Evolutionary conservation across 306 rosid species (phyloP), one percentile per base, ranked within the genome.

Genomic region (Cotoneaster glaucophyllus): DNA sequence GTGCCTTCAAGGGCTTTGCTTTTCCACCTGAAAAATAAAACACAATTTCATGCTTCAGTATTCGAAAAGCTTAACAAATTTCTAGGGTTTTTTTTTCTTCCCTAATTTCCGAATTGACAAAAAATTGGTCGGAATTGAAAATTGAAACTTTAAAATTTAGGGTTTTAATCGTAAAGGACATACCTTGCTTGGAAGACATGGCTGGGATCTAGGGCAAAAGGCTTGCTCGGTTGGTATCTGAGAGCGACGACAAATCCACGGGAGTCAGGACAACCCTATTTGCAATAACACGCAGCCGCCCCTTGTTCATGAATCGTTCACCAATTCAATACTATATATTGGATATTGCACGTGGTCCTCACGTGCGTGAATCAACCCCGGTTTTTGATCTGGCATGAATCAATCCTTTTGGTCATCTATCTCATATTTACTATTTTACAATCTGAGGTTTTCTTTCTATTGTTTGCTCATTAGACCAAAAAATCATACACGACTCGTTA

Each of bases 151-250:
- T 9, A 34, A 76, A 78, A 64, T 18, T 39, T 4, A n/a, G 39
- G 19, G 82, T 3, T 61, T 12, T 11, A 9, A 39, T 44, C 41
- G 54, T 6, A 17, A 81, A 64, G 68, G 2, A 72, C 54, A 11
- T 64, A 93, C 98, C 98, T 89, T 89, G 96, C 84, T 91, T 91
- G 88, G 93, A 77, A 77, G 98, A 93, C 98, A 93, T 93, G 90
- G 82, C 83, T 84, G 87, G 6, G 78, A 80, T 74, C 78, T 15
- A 68, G 71, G 82, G 80, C 76, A 75, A 43, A 71, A 85, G 87
- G 82, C 74, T 74, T 48, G 64, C 32, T 25, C 37, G 88, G 86
- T 76, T 75, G 17, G 80, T 85, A 80, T 50, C 59, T 41, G 29
- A 71, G 82, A 73, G 58, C 15, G 11, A 37, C 28, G 31, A 74